A percentile compares a stretch with the other conserved stretches of the same genome.
Conservation (phyloP, 805 yeast species). For the Osmozyma mogii region DNA sequence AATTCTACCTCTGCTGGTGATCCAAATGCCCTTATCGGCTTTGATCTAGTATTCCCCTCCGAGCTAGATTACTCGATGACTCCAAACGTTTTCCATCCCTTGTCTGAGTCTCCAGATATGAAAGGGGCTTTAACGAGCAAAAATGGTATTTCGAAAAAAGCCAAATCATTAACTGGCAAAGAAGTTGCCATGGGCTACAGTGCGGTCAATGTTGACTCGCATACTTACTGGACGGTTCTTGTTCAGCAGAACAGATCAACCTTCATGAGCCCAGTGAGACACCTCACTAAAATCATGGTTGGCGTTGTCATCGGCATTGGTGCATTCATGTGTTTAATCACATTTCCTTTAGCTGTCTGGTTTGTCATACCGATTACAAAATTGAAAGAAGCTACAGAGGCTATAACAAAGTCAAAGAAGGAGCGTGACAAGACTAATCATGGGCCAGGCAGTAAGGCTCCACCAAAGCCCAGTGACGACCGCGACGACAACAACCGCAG, state of each 20-base stretch:
- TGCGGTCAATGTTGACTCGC: conserved; percentile 21
- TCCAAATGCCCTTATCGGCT: conserved; percentile 39
- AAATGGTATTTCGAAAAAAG: conserved; percentile 23
- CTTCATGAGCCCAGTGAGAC: conserved; percentile 57
- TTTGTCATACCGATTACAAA: conserved; percentile 78
- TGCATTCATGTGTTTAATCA: conserved; percentile 61
- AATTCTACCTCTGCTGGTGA: conserved; percentile 21
- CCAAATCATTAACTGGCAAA: conserved; percentile 15
- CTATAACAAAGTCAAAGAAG: conserved; percentile 41
- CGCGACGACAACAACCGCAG: neutral
- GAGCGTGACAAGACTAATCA: conserved; percentile 10
- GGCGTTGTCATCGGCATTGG: conserved; percentile 79
- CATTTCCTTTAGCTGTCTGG: conserved; percentile 77
- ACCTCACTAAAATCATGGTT: conserved; percentile 58
- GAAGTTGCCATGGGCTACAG: conserved; percentile 30
- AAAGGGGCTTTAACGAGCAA: conserved; percentile 18
- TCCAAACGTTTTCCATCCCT: conserved; percentile 18
- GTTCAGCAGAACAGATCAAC: conserved; percentile 54
- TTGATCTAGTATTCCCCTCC: conserved; percentile 26
- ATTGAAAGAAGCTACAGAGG: conserved; percentile 77
- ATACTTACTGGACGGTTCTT: conserved; percentile 59
- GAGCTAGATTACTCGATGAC: conserved; percentile 4
- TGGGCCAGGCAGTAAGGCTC: too few relatives aligned
- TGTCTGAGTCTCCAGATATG: conserved; percentile 21
- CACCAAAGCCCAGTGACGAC: neutral